A percentile compares a stretch with the other conserved stretches of the same genome.
Conservation (phyloP, 371 early-diverging fungal genomes). For the Mucor indicus region DNA sequence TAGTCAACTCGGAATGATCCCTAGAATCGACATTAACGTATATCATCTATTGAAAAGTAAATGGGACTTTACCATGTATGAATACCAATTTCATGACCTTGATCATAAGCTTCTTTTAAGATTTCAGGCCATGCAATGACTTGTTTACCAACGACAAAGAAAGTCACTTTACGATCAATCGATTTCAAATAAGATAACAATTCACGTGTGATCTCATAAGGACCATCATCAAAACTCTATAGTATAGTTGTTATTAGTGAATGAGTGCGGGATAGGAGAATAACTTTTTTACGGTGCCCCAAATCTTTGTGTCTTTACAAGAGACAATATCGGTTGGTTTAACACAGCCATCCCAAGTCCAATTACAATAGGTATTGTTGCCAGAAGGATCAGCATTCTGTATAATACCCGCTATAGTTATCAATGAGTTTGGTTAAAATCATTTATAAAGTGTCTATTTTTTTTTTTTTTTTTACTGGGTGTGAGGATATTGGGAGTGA, state of each 20-base stretch:
- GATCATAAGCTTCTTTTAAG: conserved; percentile 32
- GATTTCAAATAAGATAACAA: conserved; percentile 33
- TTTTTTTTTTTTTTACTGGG: no score
- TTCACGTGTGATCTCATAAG: conserved; percentile 27
- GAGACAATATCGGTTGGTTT: conserved; percentile 48
- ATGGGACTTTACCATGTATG: conserved; percentile 46
- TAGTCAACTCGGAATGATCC: conserved; percentile 61
- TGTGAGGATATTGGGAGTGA: conserved; percentile 19
- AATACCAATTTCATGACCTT: conserved; percentile 55
- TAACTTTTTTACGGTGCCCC: conserved; percentile 44
- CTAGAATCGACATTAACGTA: conserved; percentile 18
- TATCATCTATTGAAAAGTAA: no score
- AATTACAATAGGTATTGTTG: conserved; percentile 45
- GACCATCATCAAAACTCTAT: conserved; percentile 45
- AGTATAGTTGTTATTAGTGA: no score
- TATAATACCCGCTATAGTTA: conserved; percentile 20
- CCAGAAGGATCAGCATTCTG: conserved; percentile 25
- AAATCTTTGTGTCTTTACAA: conserved; percentile 39
- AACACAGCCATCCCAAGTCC: conserved; percentile 53
- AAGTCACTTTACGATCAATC: conserved; percentile 42
- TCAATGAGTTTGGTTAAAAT: no score
- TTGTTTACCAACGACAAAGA: conserved; percentile 53
- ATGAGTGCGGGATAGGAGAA: no score
- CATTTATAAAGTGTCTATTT: no score
- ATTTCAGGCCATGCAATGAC: conserved; percentile 43